Percentiles rank a stretch among this genome's conserved stretches.
These are phyloP conservation scores for Ascocoryne sarcoides DNA, from an alignment of 2,329 filamentous ascomycete species.

Conservation along the genomic window DNA sequence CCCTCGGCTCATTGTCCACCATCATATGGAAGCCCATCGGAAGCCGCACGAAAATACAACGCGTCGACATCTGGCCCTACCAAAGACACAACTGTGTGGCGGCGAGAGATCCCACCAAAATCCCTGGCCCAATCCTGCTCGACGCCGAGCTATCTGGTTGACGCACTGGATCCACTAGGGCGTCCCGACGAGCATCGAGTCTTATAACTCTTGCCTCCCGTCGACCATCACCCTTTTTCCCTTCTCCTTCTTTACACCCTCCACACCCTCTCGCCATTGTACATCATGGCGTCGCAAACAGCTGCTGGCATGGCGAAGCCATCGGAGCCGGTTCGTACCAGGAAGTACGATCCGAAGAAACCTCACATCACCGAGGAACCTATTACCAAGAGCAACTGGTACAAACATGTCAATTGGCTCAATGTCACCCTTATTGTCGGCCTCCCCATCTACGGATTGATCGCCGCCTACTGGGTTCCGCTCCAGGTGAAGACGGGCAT, in stretches of 20 bases:
- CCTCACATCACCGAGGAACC: slow-evolving; percentile 78
- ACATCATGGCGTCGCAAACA: slow-evolving; percentile 20
- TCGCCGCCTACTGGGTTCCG: slow-evolving; percentile 72
- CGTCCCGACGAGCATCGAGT: background rate
- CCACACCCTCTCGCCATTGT: slow-evolving; percentile 1
- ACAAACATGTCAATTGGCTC: slow-evolving; percentile 90
- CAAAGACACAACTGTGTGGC: too few species aligned
- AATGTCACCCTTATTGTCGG: slow-evolving; percentile 75
- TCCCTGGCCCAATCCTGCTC: background rate
- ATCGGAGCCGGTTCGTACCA: slow-evolving; percentile 26
- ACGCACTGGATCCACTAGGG: background rate
- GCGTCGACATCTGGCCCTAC: too few species aligned
- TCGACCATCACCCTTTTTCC: background rate
- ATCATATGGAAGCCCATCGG: too few species aligned
- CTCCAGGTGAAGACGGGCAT: slow-evolving; percentile 61
- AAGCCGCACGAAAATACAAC: too few species aligned
- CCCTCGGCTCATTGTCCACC: too few species aligned
- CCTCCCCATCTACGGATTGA: slow-evolving; percentile 64
- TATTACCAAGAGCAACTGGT: slow-evolving; percentile 76
- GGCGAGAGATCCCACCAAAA: too few species aligned
- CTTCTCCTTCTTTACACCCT: background rate
- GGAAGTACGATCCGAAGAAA: slow-evolving; percentile 53
- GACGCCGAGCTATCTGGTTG: too few species aligned
- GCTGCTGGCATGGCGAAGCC: slow-evolving; percentile 21
- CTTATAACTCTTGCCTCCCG: too few species aligned